Percentiles rank a stretch among this genome's conserved stretches.
phyloP scores from a whole-genome alignment of 805 yeast species.

The Yamadazyma paraphyllophila region DNA sequence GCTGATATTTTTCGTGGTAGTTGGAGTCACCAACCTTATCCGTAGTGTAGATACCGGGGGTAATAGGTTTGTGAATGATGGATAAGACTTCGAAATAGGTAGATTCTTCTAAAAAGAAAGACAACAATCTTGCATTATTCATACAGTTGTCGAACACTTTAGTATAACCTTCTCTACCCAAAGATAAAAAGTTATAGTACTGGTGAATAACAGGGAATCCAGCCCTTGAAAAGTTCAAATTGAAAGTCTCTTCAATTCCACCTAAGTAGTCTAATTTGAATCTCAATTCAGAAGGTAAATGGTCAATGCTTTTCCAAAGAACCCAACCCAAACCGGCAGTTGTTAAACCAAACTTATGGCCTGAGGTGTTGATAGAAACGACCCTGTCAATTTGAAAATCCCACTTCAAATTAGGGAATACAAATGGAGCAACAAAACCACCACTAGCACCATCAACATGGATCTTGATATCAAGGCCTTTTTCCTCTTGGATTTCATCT shows the following conservation, averaged over 20 bases:
- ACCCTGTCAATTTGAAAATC: conserved; percentile 79
- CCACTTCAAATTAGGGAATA: conserved; percentile 76
- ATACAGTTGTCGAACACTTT: conserved; percentile 60
- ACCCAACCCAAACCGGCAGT: conserved; percentile 95
- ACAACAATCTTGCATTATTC: conserved; percentile 68
- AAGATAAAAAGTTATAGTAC: conserved; percentile 71
- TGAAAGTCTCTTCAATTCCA: conserved; percentile 83
- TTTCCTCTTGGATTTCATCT: conserved; percentile 65
- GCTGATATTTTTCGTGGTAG: conserved; percentile 50
- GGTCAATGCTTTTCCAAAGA: conserved; percentile 65
- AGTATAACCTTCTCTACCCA: conserved; percentile 72
- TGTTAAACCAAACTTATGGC: conserved; percentile 89
- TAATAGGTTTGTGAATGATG: conserved; percentile 62
- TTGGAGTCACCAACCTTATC: conserved; percentile 15
- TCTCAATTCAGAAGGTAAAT: conserved; percentile 67
- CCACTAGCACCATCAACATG: conserved; percentile 96
- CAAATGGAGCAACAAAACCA: conserved; percentile 83
- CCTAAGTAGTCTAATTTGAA: conserved; percentile 84
- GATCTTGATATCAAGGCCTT: conserved; percentile 69
- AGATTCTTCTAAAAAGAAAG: conserved; percentile 61
- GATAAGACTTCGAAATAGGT: conserved; percentile 72
- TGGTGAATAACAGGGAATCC: conserved; percentile 90
- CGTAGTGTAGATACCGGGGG: conserved; percentile 19
- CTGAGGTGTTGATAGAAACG: conserved; percentile 81
- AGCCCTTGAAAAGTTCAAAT: conserved; percentile 86